Base-by-base conservation (phyloP, 805 yeast species). In the Candida silvatica region DNA sequence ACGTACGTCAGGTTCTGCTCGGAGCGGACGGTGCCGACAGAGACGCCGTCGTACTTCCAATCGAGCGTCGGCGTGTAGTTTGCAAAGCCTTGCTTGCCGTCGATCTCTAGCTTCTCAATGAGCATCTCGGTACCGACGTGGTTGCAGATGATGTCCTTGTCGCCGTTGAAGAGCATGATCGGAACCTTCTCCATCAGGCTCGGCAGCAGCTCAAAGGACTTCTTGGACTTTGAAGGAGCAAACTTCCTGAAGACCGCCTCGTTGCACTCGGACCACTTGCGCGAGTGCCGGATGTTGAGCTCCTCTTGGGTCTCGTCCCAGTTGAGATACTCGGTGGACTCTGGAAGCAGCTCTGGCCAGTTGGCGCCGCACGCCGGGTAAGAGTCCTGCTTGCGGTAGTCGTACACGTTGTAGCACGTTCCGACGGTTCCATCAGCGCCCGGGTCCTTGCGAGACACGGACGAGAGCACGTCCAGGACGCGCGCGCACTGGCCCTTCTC, bases 351-450 rank as follows among this genome's bases (percentile, higher is more conserved):
- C 15, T 69, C 68, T 0, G 98, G 98, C 97, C 97, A 92, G 54
- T 81, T 80, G 73, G 74, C 67, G 5, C 97, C 97, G 59, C 98
- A 92, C 0, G 80, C 60, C 0, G 97, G 97, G 47, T 66, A 85
- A 1, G 76, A 58, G 52, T 87, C 96, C 25, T 59, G 64, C 35
- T 81, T 59, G 25, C 80, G 69, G 37, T 74, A 72, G 54, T 92
- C 95, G 54, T 92, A 90, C 70, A 87, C 76, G 58, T 92, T 92
- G 48, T 73, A 45, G 54, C 98, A 90, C 38, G 69, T 48, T 66
- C 56, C 44, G 65, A 44, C n/a, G 48, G 38, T 22, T 63, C 49
- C 25, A 38, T 42, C 7, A n/a, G 16, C 37, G n/a, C 24, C 36
- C 11, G 24, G 24, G 4, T 34, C 15, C 7, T 20, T 35, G 15